Base-by-base conservation (phyloP, 148 eudicot genomes). In the Nepenthes mirabilis region DNA sequence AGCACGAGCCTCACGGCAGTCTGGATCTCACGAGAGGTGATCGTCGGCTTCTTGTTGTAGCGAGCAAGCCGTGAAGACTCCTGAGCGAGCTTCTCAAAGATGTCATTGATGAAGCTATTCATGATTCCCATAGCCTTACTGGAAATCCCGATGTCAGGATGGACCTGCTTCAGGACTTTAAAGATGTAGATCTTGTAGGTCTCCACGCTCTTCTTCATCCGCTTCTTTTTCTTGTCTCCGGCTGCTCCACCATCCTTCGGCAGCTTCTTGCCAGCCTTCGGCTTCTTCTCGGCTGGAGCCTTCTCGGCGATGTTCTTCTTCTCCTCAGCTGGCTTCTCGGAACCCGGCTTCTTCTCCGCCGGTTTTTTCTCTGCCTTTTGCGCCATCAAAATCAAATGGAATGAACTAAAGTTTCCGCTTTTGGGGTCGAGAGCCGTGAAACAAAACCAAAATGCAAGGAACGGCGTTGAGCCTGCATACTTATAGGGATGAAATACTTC, bases 181-280 rank as follows among this genome's bases (percentile, higher is more conserved):
- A 54, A 54, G 33, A 33, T 54, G 57, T 54, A 54, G 57, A 14
- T 54, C 35, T 54, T 54, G 57, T 54, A 54, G 33, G 57, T 54
- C 57, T 54, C 57, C 1, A 23, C 34, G 57, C 57, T 33, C 35
- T 54, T 54, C 57, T 54, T 54, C 35, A n/a, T 14, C 34, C 57
- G 5, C 35, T 54, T 54, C 57, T 33, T 54, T 34, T 14, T 54
- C 57, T 54, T 54, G 57, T 54, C 57, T 3, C 34, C 35, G 9
- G 34, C 33, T 0, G 57, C 33, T 2, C 9, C 57, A 23, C 10
- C 57, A 14, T 54, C 35, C 57, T 54, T 54, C 2, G 57, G 33
- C 33, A 33, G 57, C 35, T 54, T 54, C 57, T 54, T 54, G 7
- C 9, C 57, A 5, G 57, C 57, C 35, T 33, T 54, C n/a, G 57